Percentiles rank a stretch among this genome's conserved stretches.
Conservation (phyloP, 106 monocot genomes). For the Phalaenopsis aphrodite region DNA sequence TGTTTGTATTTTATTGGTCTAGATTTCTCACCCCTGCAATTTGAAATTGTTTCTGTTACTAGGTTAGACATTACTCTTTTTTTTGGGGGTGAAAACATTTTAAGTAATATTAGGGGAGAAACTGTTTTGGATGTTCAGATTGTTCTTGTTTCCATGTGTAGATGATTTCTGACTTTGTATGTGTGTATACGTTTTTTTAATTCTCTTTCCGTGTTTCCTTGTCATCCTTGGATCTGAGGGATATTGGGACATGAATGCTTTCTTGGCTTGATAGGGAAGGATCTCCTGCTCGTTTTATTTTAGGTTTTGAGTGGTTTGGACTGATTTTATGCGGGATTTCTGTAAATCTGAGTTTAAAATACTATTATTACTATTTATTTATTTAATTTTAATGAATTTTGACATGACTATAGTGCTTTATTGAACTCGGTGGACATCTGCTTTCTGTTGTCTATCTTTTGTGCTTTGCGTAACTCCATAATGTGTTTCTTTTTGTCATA, state of each 20-base stretch:
- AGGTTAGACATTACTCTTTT: neutral
- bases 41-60: neutral
- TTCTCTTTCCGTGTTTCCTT: neutral
- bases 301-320: neutral
- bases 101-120: neutral
- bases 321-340: neutral
- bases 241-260: neutral
- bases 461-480: neutral
- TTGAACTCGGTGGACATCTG: neutral
- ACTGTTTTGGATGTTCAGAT: neutral
- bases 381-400: too few relatives aligned
- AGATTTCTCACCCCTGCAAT: neutral
- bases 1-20: neutral
- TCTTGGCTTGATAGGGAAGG: neutral
- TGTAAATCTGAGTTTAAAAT: neutral
- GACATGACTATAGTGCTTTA: neutral
- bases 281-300: neutral
- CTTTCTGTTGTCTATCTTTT: neutral
- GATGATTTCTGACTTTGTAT: too few relatives aligned
- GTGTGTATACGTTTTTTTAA: too few relatives aligned
- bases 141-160: neutral
- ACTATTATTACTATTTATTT: neutral
- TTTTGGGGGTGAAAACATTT: neutral
- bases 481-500: neutral
- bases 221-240: neutral